Evolutionary conservation across 345 rosid genomes (phyloP), one percentile per base, ranked within the genome.

Genomic region (Crucihimalaya himalaica): DNA sequence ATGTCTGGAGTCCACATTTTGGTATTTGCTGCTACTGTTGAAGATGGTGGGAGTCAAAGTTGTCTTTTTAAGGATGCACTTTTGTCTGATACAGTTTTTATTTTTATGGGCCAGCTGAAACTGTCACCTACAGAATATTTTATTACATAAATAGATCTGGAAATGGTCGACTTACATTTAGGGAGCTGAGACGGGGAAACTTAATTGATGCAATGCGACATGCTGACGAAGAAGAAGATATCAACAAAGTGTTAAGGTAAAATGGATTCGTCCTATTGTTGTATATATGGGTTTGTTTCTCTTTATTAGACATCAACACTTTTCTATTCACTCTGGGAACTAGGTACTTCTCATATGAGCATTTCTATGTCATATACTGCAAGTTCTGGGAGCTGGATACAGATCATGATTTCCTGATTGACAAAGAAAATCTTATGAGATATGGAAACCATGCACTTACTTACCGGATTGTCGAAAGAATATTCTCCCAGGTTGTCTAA

Each of bases 371-470:
- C 64, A 87, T 93, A 80, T 93, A 93, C 92, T 93, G 98, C 96
- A 93, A 93, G 82, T 93, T 91, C 75, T 93, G 96, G 98, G 96
- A 93, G 86, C 88, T 93, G 76, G 97, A 93, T 75, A 83, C 89
- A 2, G 98, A 93, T 84, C 97, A 93, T 28, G 98, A 93, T 86
- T 93, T 93, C 84, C 79, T 87, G 75, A 90, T 93, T 13, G 94
- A 93, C 86, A 89, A 90, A 82, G 98, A 93, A 84, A 93, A 93
- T 81, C 96, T 93, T 28, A 86, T 93, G 80, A 85, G 86, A 87
- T 93, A 93, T 81, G 97, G 98, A 59, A 93, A 90, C 83, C 98
- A 93, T 80, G 98, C 96, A 13, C 97, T 89, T 70, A 93, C 98
- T 23, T 93, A 87, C 84, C 86, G 97, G 78, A 93, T 93, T 81